phyloP scores from a whole-genome alignment of 768 basidiomycete genomes.

The Astraeus odoratus region DNA sequence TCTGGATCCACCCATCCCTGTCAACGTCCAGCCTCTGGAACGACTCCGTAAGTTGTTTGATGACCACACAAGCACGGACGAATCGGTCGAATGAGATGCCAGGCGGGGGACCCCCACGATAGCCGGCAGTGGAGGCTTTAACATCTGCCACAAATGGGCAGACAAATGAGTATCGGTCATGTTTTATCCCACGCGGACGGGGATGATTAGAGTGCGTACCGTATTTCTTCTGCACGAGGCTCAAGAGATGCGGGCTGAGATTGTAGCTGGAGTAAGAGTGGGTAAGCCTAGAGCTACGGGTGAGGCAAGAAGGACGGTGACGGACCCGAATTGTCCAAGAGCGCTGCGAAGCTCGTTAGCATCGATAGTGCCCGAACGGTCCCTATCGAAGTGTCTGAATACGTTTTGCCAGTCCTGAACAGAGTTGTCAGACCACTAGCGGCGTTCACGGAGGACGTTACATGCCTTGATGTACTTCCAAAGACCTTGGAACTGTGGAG shows the following conservation, averaged over 20 bases:
- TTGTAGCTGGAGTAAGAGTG: constrained; percentile 40
- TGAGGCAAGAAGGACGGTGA: background rate
- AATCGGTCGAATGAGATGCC: constrained; percentile 85
- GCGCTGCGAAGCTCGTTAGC: constrained; percentile 59
- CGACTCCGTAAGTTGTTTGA: constrained; percentile 70
- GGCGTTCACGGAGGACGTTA: background rate
- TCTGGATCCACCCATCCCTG: constrained; percentile 45
- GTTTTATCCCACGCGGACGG: background rate
- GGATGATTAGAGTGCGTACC: constrained; percentile 35
- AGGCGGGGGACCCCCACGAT: constrained; percentile 28
- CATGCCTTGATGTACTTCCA: constrained; percentile 75
- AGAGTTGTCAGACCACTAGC: background rate
- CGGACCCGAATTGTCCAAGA: constrained; percentile 65
- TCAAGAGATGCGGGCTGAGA: constrained; percentile 58
- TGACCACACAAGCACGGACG: constrained; percentile 77
- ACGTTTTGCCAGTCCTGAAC: constrained; percentile 75
- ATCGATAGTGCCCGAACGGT: constrained; percentile 77
- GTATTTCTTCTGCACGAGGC: constrained; percentile 72
- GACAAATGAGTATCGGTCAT: constrained; percentile 17
- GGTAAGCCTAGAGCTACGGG: background rate
- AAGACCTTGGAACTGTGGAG: constrained; percentile 57
- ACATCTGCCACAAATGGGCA: constrained; percentile 43
- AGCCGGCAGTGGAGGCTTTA: constrained; percentile 43
- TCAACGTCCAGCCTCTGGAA: constrained; percentile 64
- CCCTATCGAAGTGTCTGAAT: constrained; percentile 80